Base-by-base conservation (phyloP, 768 basidiomycete species). In the Lentinus brumalis region DNA sequence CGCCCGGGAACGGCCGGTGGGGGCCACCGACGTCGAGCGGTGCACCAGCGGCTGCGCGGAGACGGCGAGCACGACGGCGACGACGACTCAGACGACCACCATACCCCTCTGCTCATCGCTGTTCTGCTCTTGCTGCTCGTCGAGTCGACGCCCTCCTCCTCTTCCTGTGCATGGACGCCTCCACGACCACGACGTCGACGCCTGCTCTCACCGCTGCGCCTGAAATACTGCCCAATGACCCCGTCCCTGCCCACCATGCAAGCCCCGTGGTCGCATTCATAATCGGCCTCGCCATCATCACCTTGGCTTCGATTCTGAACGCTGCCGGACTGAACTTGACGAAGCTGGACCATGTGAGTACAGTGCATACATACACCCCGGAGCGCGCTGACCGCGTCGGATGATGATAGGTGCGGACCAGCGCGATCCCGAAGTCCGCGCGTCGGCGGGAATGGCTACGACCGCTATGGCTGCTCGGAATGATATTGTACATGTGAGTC, bases 241-340 rank as follows among this genome's bases (percentile, higher is more conserved):
- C 63, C 35, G 65, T 66, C 5, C 64, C 78, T 35, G 70, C 71
- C n/a, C 77, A 75, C 61, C 75, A 76, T 67, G 75, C 70, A n/a
- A 88, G 75, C 70, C 81, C 89, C 5, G 84, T 86, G 63, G 79
- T 89, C 42, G 77, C 86, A 5, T 94, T 94, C 73, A 86, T 93
- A 62, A 92, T 93, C 61, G 92, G 96, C 14, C 84, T 97, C 47
- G 72, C 88, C 46, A 96, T 98, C 66, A 86, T 97, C 50, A 77
- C 93, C 3, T 77, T 91, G 7, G 90, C 94, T 0, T 92, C 90
- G 16, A 82, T 93, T n/a, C 81, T 94, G 65, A 94, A 93, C 68
- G 92, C 93, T 38, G 92, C 89, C 0, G 96, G 96, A n/a, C 81
- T 98, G 44, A 98, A 97, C 71, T 78, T 98, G 60, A 95, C 94